Base-by-base conservation (phyloP, 192 early-diverging fungal genomes). In the Mortierella hygrophila region DNA sequence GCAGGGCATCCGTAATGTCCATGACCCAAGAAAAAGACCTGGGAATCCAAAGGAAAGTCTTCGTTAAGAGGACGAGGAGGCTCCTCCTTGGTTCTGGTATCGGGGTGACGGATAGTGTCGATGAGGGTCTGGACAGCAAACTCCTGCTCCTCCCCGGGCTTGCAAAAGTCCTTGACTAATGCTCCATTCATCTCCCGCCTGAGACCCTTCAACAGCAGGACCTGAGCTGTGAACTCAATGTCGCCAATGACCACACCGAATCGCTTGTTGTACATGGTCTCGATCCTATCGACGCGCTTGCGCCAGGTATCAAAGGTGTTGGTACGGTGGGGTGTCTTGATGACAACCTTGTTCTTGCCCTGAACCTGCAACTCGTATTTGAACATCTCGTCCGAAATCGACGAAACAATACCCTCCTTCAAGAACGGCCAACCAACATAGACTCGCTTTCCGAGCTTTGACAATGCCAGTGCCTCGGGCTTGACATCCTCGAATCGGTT, bases 381-480 rank as follows among this genome's bases (percentile, higher is more conserved):
- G 81, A 92, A 93, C 29, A 88, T 73, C 44, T 93, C 93, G 85
- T 98, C 96, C 3, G 93, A 93, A 20, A 99, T 92, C 37, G 92
- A 91, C 18, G 93, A 88, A 4, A 98, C 93, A 1, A 93, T 87
- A 0, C 95, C 93, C 80, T 99, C 98, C 76, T 90, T 91, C 75
- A 99, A 88, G 79, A 96, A 98, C 40, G 98, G 98, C 94, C 97
- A 99, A 3, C 91, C 93, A 76, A 94, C 90, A 90, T 90, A 95
- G 23, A 97, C 88, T 8, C 85, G 82, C 69, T 92, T 91, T 41
- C 95, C 93, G 68, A 95, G 47, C 74, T 91, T 84, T 11, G 86
- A 72, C 68, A 88, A 73, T 0, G 93, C 94, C 52, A 96, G 77
- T 4, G 91, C 88, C 54, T 95, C 92, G 3, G 90, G 91, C 37